phyloP scores from a whole-genome alignment of 2,329 filamentous ascomycete genomes.

The Stromatinia cepivora region DNA sequence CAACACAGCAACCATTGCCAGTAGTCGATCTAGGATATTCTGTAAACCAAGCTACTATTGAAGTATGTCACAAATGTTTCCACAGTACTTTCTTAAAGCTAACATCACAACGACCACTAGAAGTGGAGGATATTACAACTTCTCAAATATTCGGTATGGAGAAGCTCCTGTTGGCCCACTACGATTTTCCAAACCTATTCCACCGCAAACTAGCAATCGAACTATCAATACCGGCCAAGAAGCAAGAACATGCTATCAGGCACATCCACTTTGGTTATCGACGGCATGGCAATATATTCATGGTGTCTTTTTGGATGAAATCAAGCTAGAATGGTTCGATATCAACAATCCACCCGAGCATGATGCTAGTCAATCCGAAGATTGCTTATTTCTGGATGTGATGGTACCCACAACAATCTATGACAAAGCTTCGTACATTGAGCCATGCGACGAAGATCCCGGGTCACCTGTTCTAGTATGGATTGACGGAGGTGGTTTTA shows the following conservation, averaged over 20 bases:
- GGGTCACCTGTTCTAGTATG: slow-evolving; percentile 11
- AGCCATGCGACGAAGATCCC: slow-evolving; percentile 21
- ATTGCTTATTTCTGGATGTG: slow-evolving; percentile 51
- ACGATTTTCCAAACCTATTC: slow-evolving; percentile 46
- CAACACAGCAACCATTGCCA: slow-evolving; percentile 24
- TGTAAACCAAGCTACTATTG: slow-evolving; percentile 36
- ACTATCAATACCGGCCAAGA: slow-evolving; percentile 34
- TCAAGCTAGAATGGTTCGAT: background rate
- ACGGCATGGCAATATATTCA: background rate
- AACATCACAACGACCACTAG: background rate
- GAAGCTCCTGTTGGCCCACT: slow-evolving; percentile 46
- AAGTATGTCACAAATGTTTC: slow-evolving; percentile 16
- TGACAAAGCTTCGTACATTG: background rate
- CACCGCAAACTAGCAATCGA: slow-evolving; percentile 37
- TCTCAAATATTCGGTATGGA: slow-evolving; percentile 48
- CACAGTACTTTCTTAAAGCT: slow-evolving; percentile 26
- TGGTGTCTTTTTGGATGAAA: background rate
- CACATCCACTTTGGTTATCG: slow-evolving; percentile 14
- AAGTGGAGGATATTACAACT: slow-evolving; percentile 42
- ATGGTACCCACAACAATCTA: slow-evolving; percentile 46
- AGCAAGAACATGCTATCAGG: slow-evolving; percentile 30
- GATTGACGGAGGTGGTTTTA: slow-evolving; percentile 47
- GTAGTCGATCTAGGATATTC: slow-evolving; percentile 39
- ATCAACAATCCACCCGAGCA: background rate
- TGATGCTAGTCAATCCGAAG: slow-evolving; percentile 39